Evolutionary conservation across 768 basidiomycete species (phyloP).

Genomic region (Rossbeevera mucosa): DNA sequence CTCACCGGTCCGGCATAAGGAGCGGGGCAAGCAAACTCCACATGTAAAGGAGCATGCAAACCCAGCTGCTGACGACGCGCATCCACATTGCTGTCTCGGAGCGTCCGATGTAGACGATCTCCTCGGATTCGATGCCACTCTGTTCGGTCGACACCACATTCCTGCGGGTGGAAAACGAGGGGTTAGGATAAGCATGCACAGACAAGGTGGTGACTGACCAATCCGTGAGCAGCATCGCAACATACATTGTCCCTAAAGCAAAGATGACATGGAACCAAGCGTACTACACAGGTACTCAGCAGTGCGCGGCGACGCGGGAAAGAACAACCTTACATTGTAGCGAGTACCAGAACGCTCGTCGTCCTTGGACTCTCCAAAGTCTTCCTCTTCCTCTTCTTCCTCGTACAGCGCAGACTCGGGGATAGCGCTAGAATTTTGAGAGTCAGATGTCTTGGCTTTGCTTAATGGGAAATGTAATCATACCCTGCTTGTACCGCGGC

Average conservation of each 20-base stretch:
- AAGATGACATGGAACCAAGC: constrained; percentile 99
- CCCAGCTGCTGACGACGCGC: constrained; percentile 93
- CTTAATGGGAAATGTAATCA: constrained; percentile 17
- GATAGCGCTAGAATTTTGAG: constrained; percentile 56
- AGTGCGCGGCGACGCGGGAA: not conserved
- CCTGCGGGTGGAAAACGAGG: constrained; percentile 37
- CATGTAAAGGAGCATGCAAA: constrained; percentile 79
- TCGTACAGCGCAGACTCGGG: constrained; percentile 87
- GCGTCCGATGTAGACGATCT: constrained; percentile 87
- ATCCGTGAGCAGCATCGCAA: constrained; percentile 93
- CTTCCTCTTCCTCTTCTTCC: constrained; percentile 73
- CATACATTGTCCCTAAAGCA: constrained; percentile 94
- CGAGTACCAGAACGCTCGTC: constrained; percentile 92
- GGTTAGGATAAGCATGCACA: not conserved
- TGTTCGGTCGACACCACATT: constrained; percentile 64
- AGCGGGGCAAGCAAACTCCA: constrained; percentile 90
- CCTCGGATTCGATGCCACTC: constrained; percentile 47
- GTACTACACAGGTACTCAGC: constrained; percentile 51
- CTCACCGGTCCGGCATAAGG: constrained; percentile 85
- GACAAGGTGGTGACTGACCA: constrained; percentile 59
- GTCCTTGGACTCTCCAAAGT: constrained; percentile 71
- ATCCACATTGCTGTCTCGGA: constrained; percentile 99
- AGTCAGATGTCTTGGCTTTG: not conserved
- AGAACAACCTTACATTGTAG: constrained; percentile 68
- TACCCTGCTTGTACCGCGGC: constrained; percentile 97